Base-by-base conservation (phyloP, 345 rosid species). In the Populus davidiana region DNA sequence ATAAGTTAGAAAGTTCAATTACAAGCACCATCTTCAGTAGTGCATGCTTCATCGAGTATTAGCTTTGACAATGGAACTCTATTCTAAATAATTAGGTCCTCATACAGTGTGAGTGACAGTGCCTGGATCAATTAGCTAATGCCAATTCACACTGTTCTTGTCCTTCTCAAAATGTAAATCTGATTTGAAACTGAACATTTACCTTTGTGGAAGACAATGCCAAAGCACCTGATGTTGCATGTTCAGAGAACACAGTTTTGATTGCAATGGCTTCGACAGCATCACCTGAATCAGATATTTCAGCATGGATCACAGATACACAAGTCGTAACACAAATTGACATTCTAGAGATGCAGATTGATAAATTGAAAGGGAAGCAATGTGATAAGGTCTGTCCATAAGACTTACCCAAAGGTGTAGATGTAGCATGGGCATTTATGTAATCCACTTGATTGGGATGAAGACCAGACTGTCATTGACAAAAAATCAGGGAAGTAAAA, bases 131-230 rank as follows among this genome's bases (percentile, higher is more conserved):
- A 47, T 47, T 3, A 47, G 50, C 50, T 12, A 47, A 47, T 47
- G 50, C 50, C 0, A 44, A 47, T 5, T 12, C 16, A 47, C 50
- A 47, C 1, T 47, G 18, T 47, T 47, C 18, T 47, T 47, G 50
- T 47, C 36, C 38, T 18, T 16, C 50, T 23, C 18, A 14, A 16
- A 67, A 39, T 25, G 14, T 9, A 47, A 70, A 70, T 54, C 5
- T 43, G 68, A 65, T 75, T 72, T 5, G 35, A 43, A 65, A 7
- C 38, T 25, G 41, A 44, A 23, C 36, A 36, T 75, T 75, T 85
- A 95, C 99, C 97, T 93, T 95, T 54, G 99, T 96, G 62, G 98
- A 96, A 72, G 99, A 96, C 71, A 96, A 83, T 61, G 93, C 97
- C 82, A 96, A 83, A 68, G 90, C 82, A 68, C 98, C 97, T 25